phyloP scores from a whole-genome alignment of 2,329 filamentous ascomycete genomes.

The Purpureocillium lavendulum region DNA sequence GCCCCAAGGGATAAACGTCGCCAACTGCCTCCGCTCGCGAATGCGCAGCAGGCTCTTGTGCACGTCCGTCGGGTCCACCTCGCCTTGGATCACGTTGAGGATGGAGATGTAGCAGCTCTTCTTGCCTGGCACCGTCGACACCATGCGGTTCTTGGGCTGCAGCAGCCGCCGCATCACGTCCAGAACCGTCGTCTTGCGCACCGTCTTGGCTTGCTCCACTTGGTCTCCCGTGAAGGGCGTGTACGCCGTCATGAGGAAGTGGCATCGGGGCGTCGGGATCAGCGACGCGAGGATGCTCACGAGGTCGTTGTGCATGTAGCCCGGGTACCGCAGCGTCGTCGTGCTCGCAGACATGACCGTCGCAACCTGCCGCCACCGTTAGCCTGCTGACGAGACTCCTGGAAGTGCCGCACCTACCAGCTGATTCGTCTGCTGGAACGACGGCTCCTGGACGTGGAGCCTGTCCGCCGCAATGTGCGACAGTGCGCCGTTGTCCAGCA shows the following conservation, averaged over 20 bases:
- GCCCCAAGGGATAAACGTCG: constrained; percentile 97
- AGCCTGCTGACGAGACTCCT: background rate
- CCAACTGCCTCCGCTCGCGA: constrained; percentile 74
- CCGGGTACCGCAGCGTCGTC: constrained; percentile 90
- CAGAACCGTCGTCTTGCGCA: constrained; percentile 94
- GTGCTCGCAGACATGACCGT: constrained; percentile 99
- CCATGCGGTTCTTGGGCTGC: constrained; percentile 99
- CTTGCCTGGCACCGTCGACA: constrained; percentile 89
- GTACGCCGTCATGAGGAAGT: constrained; percentile 98
- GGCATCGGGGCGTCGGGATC: constrained; percentile 91
- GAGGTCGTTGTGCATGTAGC: constrained; percentile 99
- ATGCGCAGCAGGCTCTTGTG: constrained; percentile 97
- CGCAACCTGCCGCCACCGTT: constrained; percentile 47
- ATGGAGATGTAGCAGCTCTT: constrained; percentile 99
- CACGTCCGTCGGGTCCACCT: constrained; percentile 95
- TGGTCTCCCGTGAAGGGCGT: constrained; percentile 96
- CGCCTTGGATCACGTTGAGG: constrained; percentile 96
- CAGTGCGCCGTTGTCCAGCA: constrained; percentile 90
- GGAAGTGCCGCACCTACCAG: constrained; percentile 43
- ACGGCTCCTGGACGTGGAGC: constrained; percentile 89
- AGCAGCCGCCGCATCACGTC: constrained; percentile 94
- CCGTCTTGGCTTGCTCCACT: constrained; percentile 93
- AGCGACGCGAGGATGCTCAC: constrained; percentile 93
- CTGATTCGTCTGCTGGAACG: constrained; percentile 96
- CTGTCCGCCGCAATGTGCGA: constrained; percentile 91